Evolutionary conservation across 176 grass and related monocot species (phyloP).

Genomic region (bread wheat (Triticum aestivum)): DNA sequence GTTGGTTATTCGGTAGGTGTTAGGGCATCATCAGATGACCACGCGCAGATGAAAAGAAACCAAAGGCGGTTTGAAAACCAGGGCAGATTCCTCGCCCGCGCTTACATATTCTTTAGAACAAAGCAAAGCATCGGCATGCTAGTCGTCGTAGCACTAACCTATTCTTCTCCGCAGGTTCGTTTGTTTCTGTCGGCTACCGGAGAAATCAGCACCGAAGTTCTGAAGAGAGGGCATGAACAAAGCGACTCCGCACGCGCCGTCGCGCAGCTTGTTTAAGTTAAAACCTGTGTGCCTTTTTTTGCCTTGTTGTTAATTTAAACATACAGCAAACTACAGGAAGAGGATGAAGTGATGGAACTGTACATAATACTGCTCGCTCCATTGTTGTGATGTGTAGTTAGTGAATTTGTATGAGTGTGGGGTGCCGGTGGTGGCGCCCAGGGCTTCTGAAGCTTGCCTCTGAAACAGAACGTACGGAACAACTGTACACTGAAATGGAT

Average conservation of each 20-base stretch:
- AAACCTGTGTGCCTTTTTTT: constrained; percentile 19
- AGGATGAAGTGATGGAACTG: constrained; percentile 33
- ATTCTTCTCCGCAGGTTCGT: constrained; percentile 23
- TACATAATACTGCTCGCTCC: constrained; percentile 45
- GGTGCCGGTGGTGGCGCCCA: not conserved
- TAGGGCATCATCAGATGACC: constrained; percentile 22
- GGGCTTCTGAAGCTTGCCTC: not conserved
- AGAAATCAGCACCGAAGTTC: constrained; percentile 27
- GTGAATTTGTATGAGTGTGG: not conserved
- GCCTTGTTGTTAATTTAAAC: constrained; percentile 13
- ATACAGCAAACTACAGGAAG: constrained; percentile 19
- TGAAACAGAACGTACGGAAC: not conserved
- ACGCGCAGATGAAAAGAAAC: constrained; percentile 31
- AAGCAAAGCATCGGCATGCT: constrained; percentile 29
- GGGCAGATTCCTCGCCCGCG: constrained; percentile 23
- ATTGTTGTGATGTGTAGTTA: constrained; percentile 29
- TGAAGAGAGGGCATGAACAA: constrained; percentile 32
- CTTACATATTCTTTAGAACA: constrained; percentile 18
- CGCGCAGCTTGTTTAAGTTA: constrained; percentile 14
- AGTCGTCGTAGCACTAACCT: not conserved
- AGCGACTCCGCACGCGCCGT: constrained; percentile 8
- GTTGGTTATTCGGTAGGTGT: constrained; percentile 23
- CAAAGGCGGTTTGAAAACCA: constrained; percentile 23
- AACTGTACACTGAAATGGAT: not conserved
- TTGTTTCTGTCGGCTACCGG: constrained; percentile 19